phyloP scores from a whole-genome alignment of 768 basidiomycete species.

The Lentinula sp. region DNA sequence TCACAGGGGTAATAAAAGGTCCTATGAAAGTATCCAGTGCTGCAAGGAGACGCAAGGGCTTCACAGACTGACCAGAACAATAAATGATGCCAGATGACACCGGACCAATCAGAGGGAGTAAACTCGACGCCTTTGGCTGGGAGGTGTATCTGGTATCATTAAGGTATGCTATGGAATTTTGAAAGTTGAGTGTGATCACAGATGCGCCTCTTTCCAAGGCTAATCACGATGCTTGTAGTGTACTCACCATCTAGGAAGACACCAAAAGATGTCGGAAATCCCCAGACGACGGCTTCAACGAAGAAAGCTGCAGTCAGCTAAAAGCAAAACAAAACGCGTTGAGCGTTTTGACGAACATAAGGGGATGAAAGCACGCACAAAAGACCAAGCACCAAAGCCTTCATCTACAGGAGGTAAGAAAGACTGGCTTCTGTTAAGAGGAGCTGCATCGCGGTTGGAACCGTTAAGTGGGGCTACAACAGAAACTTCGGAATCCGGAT shows the following conservation, averaged over 20 bases:
- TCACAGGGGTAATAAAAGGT: conserved; percentile 17
- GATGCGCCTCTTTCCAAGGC: background rate
- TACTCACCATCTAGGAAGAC: conserved; percentile 20
- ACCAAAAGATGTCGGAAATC: conserved; percentile 21
- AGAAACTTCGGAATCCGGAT: background rate
- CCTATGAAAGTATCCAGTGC: conserved; percentile 7
- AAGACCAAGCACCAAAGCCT: conserved; percentile 20
- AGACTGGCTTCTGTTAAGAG: conserved; percentile 7
- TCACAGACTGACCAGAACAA: conserved; percentile 16
- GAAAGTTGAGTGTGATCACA: background rate
- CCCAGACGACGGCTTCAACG: conserved; percentile 22
- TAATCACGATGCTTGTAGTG: background rate
- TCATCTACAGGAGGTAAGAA: conserved; percentile 16
- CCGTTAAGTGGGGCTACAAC: too few species aligned
- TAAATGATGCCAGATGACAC: conserved; percentile 23
- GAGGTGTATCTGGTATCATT: conserved; percentile 14
- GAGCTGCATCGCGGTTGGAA: background rate
- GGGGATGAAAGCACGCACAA: conserved; percentile 11
- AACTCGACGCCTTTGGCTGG: conserved; percentile 15
- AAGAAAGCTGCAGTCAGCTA: conserved; percentile 21
- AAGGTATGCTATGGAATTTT: conserved; percentile 14
- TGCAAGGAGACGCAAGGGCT: too few species aligned
- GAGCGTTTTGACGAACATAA: background rate
- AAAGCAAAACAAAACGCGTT: background rate
- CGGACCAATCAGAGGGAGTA: conserved; percentile 23